Percentiles rank a stretch among this genome's conserved stretches.
phyloP scores from a whole-genome alignment of 208 protist species.

The Histomonas meleagridis region DNA sequence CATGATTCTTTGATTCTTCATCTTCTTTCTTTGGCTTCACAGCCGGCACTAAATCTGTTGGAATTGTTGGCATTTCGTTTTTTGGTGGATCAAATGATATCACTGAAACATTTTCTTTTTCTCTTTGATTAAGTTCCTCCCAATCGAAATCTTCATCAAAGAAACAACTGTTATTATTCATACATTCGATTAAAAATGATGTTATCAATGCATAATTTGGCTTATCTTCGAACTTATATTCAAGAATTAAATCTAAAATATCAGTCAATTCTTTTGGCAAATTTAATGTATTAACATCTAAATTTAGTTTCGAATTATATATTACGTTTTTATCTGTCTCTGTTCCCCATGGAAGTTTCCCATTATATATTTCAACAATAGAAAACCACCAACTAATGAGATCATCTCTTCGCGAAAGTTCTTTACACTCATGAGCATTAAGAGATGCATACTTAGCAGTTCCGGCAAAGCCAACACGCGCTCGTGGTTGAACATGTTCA shows the following conservation, averaged over 20 bases:
- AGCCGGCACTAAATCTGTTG: too few species aligned
- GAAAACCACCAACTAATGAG: not conserved
- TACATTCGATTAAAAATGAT: not conserved
- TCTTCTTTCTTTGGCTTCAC: too few species aligned
- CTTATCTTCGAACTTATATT: too few species aligned
- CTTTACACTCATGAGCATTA: not conserved
- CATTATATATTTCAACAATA: not conserved
- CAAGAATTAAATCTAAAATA: too few species aligned
- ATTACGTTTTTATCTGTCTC: not conserved
- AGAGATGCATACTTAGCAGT: constrained; percentile 12
- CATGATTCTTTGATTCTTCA: too few species aligned
- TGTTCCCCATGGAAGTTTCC: not conserved
- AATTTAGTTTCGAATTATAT: not conserved
- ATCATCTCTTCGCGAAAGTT: not conserved
- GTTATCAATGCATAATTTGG: not conserved
- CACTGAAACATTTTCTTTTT: too few species aligned
- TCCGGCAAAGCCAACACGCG: not conserved
- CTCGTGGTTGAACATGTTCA: not conserved
- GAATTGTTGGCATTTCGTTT: too few species aligned
- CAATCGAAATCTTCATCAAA: not conserved
- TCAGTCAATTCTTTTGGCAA: too few species aligned
- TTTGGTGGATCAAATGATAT: too few species aligned
- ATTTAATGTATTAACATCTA: too few species aligned
- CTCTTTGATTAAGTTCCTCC: not conserved
- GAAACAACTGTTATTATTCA: not conserved